Evolutionary conservation across 2,329 filamentous ascomycete genomes (phyloP).

Genomic region (Neonectria neomacrospora): DNA sequence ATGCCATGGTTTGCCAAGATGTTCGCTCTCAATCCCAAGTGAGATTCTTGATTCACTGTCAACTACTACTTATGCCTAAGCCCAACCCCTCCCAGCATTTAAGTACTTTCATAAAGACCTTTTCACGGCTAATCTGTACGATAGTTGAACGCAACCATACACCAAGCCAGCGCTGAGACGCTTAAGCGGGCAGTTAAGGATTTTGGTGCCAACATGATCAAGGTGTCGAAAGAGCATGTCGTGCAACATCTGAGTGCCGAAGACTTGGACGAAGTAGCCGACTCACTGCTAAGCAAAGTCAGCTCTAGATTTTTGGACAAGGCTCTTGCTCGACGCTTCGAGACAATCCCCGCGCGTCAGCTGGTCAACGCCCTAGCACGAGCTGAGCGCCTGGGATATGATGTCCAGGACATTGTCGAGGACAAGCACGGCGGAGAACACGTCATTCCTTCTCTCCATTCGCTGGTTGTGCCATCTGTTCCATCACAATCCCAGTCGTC

Average conservation of each 20-base stretch:
- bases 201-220: conserved; percentile 58
- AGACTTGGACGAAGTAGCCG: conserved; percentile 59
- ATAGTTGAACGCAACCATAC: conserved; percentile 62
- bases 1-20: background rate
- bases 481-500: conserved; percentile 5
- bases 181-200: conserved; percentile 55
- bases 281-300: conserved; percentile 57
- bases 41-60: background rate
- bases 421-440: conserved; percentile 50
- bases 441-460: conserved; percentile 50
- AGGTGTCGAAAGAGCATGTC: conserved; percentile 55
- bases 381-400: conserved; percentile 68
- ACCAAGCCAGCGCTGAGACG: conserved; percentile 53
- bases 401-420: conserved; percentile 61
- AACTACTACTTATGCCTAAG: background rate
- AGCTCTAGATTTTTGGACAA: conserved; percentile 63
- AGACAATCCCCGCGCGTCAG: conserved; percentile 63
- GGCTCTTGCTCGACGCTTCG: conserved; percentile 62
- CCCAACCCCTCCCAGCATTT: conserved; percentile 7
- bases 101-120: background rate
- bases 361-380: conserved; percentile 67
- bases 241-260: conserved; percentile 51
- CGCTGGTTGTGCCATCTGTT: conserved; percentile 24
- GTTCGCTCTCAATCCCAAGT: background rate
- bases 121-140: conserved; percentile 39